A percentile compares a stretch with the other conserved stretches of the same genome.
Conservation (phyloP, 768 basidiomycete genomes). For the Calocera cornea region DNA sequence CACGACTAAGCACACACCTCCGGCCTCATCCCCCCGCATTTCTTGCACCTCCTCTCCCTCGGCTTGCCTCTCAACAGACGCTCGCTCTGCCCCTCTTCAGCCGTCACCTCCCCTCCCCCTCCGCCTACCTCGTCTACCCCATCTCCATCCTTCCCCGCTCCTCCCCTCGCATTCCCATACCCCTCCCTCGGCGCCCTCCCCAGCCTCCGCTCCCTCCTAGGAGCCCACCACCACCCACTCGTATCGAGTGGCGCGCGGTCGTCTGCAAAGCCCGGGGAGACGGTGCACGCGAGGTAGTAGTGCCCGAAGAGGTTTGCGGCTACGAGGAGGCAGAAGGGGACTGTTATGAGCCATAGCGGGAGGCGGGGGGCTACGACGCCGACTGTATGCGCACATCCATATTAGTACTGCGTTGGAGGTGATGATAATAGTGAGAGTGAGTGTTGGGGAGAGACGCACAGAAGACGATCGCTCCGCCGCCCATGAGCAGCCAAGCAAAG, state of each 20-base stretch:
- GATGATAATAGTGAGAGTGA: background rate
- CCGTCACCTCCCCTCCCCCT: conserved; percentile 2
- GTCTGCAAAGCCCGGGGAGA: conserved; percentile 66
- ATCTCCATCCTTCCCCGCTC: conserved; percentile 29
- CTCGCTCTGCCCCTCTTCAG: conserved; percentile 11
- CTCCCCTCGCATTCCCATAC: conserved; percentile 24
- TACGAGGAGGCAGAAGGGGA: conserved; percentile 61
- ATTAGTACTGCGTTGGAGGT: too few relatives aligned
- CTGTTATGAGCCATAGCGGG: conserved; percentile 41
- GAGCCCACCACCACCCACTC: background rate
- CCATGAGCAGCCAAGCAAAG: conserved; percentile 62
- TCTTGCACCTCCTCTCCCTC: conserved; percentile 45
- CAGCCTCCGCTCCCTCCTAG: conserved; percentile 29
- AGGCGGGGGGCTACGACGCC: conserved; percentile 61
- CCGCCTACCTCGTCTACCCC: conserved; percentile 6
- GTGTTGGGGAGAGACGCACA: background rate
- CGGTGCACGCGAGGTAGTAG: conserved; percentile 74
- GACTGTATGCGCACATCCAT: conserved; percentile 41
- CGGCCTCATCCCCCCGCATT: conserved; percentile 55
- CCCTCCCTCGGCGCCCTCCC: conserved; percentile 44
- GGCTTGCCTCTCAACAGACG: conserved; percentile 41
- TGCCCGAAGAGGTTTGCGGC: conserved; percentile 63
- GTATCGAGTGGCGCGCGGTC: conserved; percentile 22
- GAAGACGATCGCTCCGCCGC: conserved; percentile 31
- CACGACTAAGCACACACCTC: conserved; percentile 42